Evolutionary conservation across 2,329 filamentous ascomycete genomes (phyloP).

Genomic region (Tolypocladium pustulatum): DNA sequence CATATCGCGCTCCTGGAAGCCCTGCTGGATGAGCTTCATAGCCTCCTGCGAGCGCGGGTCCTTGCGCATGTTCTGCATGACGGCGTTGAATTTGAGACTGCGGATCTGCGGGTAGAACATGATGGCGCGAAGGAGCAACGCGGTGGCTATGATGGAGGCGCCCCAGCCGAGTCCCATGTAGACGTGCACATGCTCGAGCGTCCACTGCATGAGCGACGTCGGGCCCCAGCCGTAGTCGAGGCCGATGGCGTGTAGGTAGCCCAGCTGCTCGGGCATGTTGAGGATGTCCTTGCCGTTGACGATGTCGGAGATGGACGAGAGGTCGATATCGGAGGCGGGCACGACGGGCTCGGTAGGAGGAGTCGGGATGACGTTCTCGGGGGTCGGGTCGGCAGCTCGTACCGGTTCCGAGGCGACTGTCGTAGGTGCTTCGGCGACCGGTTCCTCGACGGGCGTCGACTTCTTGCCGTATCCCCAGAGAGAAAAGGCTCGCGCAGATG

Average conservation of each 20-base stretch:
- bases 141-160: constrained; percentile 57
- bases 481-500: constrained; percentile 19
- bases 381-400: constrained; percentile 1
- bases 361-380: constrained; percentile 6
- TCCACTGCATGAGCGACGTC: constrained; percentile 61
- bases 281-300: constrained; percentile 35
- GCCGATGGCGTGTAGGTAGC: constrained; percentile 73
- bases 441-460: constrained; percentile 9
- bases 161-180: constrained; percentile 72
- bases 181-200: constrained; percentile 76
- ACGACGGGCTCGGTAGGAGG: constrained; percentile 11
- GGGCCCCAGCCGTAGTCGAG: constrained; percentile 82
- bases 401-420: constrained; percentile 8
- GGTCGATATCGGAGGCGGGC: constrained; percentile 20
- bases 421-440: constrained; percentile 7
- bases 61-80: constrained; percentile 44
- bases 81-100: constrained; percentile 32
- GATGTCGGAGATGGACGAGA: constrained; percentile 21
- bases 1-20: constrained; percentile 30
- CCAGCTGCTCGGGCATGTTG: constrained; percentile 62
- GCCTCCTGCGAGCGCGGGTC: constrained; percentile 41
- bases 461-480: constrained; percentile 24
- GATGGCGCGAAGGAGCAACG: constrained; percentile 50
- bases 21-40: constrained; percentile 39
- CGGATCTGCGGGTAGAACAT: constrained; percentile 52